phyloP scores from a whole-genome alignment of 805 yeast genomes.

The Cyberlindnera meyerae region DNA sequence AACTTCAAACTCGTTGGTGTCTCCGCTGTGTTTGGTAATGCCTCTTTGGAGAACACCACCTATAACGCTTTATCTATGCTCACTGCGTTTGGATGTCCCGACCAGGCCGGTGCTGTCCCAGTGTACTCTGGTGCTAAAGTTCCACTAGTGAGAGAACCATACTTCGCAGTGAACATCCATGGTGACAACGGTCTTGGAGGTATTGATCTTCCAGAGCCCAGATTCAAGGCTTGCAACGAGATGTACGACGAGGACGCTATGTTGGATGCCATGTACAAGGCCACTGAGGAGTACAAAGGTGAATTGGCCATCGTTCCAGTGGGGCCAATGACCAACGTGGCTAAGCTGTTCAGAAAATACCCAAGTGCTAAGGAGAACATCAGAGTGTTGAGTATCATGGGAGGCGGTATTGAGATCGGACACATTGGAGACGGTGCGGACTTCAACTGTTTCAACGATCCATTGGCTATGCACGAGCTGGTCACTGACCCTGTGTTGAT shows the following conservation, averaged over 20 bases:
- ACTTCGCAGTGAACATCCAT: constrained; percentile 59
- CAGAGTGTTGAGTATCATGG: constrained; percentile 64
- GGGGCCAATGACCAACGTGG: constrained; percentile 74
- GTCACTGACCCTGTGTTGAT: constrained; percentile 41
- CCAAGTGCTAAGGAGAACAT: constrained; percentile 52
- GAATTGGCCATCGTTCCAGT: constrained; percentile 62
- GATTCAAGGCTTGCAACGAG: constrained; percentile 27
- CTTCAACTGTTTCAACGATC: constrained; percentile 72
- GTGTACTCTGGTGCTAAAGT: constrained; percentile 61
- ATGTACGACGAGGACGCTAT: constrained; percentile 38
- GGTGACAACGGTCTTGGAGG: constrained; percentile 79
- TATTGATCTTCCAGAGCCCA: constrained; percentile 51
- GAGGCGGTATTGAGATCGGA: constrained; percentile 47
- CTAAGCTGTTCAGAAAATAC: constrained; percentile 45
- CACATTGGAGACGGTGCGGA: constrained; percentile 49
- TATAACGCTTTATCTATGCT: constrained; percentile 62
- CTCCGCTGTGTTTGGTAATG: constrained; percentile 36
- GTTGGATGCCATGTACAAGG: constrained; percentile 29
- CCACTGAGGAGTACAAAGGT: constrained; percentile 40
- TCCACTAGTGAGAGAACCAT: constrained; percentile 50
- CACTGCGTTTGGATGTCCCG: constrained; percentile 45
- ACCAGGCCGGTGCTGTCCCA: constrained; percentile 41
- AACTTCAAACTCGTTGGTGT: constrained; percentile 31
- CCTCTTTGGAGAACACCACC: constrained; percentile 51
- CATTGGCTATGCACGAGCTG: constrained; percentile 63